Evolutionary conservation across 1,139 yeast species (phyloP).

Genomic region (Suhomyces taliae): DNA sequence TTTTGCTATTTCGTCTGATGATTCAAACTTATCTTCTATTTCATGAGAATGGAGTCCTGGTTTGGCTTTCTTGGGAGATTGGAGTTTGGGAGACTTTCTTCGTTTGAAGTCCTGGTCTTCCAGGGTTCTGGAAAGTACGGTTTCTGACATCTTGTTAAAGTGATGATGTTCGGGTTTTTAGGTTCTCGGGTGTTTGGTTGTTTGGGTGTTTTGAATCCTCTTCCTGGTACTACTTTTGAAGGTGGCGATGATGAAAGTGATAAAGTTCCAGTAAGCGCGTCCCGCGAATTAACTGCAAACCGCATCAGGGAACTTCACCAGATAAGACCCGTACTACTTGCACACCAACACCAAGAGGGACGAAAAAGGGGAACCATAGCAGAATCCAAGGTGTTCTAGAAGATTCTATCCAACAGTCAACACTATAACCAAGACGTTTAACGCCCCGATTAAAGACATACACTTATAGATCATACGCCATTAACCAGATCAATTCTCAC

Average conservation of each 20-base stretch:
- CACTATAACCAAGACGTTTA: not conserved
- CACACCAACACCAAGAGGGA: too few relatives aligned
- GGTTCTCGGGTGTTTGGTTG: not conserved
- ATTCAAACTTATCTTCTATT: conserved; percentile 18
- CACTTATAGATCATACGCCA: too few relatives aligned
- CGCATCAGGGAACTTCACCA: not conserved
- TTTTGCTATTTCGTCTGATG: conserved; percentile 42
- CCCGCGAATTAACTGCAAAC: not conserved
- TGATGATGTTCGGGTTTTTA: too few relatives aligned
- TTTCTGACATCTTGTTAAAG: not conserved
- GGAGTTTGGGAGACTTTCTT: conserved; percentile 2
- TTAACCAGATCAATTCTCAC: too few relatives aligned
- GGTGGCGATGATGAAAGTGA: not conserved
- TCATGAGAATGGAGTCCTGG: conserved; percentile 2
- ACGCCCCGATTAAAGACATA: too few relatives aligned
- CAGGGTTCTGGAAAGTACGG: not conserved
- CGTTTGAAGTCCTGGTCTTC: conserved; percentile 4
- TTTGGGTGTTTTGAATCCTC: not conserved
- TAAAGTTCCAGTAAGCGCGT: not conserved
- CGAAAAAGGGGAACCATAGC: too few relatives aligned
- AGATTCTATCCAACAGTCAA: not conserved
- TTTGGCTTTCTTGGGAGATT: not conserved
- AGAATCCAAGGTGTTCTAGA: too few relatives aligned
- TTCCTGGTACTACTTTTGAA: not conserved
- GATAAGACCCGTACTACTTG: not conserved